phyloP scores from a whole-genome alignment of 495 filamentous ascomycete genomes.

The Trypethelium eluteriae region DNA sequence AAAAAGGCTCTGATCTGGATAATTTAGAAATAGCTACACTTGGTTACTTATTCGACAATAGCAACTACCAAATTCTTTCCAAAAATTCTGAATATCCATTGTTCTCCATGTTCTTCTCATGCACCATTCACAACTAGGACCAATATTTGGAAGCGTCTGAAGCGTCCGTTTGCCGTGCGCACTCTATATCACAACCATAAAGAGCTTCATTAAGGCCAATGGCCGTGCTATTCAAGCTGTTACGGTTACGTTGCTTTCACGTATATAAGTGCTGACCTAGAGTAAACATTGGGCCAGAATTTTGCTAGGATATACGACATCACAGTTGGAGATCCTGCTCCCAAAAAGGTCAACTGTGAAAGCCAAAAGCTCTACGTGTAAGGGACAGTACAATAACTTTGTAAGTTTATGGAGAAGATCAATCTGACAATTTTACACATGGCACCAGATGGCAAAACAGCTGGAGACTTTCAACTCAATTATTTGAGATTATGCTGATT shows the following conservation, averaged over 20 bases:
- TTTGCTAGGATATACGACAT: constrained; percentile 1
- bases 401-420: neutral
- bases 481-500: neutral
- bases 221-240: neutral
- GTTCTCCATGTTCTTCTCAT: too few relatives aligned
- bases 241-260: neutral
- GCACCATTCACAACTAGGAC: too few relatives aligned
- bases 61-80: too few relatives aligned
- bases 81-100: too few relatives aligned
- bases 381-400: neutral
- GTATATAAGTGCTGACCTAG: neutral
- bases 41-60: too few relatives aligned
- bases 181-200: neutral
- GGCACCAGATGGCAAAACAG: constrained; percentile 3
- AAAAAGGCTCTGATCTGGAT: too few relatives aligned
- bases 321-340: neutral
- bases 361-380: neutral
- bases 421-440: neutral
- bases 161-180: neutral
- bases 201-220: constrained; percentile 1
- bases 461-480: neutral
- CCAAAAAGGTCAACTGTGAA: neutral
- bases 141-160: too few relatives aligned
- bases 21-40: too few relatives aligned
- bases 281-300: neutral